A percentile compares a stretch with the other conserved stretches of the same genome.
These are phyloP conservation scores for Cryptococcus hybrid DNA, from an alignment of 1,284 basidiomycete genomes.

Conservation along the genomic window DNA sequence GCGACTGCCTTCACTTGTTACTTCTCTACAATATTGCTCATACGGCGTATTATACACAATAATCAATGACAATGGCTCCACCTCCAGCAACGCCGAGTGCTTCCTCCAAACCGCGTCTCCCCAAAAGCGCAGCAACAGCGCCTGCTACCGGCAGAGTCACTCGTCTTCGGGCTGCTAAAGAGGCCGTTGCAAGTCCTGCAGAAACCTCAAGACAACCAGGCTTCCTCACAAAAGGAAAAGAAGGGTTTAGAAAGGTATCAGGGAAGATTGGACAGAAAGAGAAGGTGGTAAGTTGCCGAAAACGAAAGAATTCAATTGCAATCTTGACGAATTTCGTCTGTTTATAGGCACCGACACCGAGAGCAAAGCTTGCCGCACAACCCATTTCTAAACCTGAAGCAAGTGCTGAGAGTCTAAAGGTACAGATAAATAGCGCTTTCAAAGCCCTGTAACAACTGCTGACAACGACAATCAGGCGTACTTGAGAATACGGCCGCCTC, in stretches of 20 bases:
- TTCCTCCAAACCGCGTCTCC: slow-evolving; percentile 3
- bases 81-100: slow-evolving; percentile 1
- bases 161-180: slow-evolving; percentile 28
- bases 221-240: slow-evolving; percentile 7
- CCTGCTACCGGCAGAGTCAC: slow-evolving; percentile 19
- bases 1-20: too few relatives aligned
- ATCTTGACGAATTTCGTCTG: too few relatives aligned
- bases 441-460: too few relatives aligned
- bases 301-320: neutral
- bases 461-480: slow-evolving; percentile 37
- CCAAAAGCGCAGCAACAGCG: neutral
- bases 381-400: neutral
- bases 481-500: slow-evolving; percentile 50
- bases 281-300: slow-evolving; percentile 13
- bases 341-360: slow-evolving; percentile 1
- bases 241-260: slow-evolving; percentile 39
- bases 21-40: too few relatives aligned
- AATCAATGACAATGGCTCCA: slow-evolving; percentile 2
- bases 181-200: slow-evolving; percentile 12
- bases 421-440: slow-evolving; percentile 1
- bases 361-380: neutral
- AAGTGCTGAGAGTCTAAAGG: slow-evolving; percentile 30
- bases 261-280: slow-evolving; percentile 43
- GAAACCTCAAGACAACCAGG: neutral
- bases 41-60: too few relatives aligned